phyloP scores from a whole-genome alignment of 352 stramenopile genomes.

The Pythium dissimile region DNA sequence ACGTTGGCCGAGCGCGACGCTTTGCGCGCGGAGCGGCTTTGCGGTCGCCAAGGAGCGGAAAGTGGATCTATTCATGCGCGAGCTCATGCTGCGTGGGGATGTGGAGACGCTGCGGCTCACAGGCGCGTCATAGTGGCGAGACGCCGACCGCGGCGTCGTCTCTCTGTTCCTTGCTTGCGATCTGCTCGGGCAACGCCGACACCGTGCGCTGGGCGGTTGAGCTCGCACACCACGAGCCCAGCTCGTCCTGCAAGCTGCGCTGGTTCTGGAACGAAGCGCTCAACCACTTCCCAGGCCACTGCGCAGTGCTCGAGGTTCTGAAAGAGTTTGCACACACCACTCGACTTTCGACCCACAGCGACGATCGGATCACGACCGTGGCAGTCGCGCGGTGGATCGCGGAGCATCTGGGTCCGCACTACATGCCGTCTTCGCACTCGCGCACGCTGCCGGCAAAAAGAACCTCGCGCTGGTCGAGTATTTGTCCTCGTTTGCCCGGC shows the following conservation, averaged over 20 bases:
- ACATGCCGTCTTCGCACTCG: neutral
- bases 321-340: neutral
- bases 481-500: neutral
- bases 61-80: constrained; percentile 5
- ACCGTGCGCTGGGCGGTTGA: neutral
- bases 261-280: neutral
- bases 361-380: neutral
- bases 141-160: neutral
- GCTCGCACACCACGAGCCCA: neutral
- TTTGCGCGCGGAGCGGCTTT: neutral
- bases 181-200: neutral
- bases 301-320: neutral
- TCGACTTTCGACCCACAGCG: neutral
- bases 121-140: neutral
- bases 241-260: neutral
- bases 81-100: constrained; percentile 4
- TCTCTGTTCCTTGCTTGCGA: neutral
- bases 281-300: constrained; percentile 1
- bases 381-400: neutral
- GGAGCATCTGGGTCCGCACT: neutral
- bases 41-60: neutral
- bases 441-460: neutral
- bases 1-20: neutral
- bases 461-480: neutral
- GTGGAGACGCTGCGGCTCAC: neutral